These are phyloP conservation scores for Stramenopiles sp. DNA, from an alignment of 352 stramenopile species.

Conservation along the genomic window DNA sequence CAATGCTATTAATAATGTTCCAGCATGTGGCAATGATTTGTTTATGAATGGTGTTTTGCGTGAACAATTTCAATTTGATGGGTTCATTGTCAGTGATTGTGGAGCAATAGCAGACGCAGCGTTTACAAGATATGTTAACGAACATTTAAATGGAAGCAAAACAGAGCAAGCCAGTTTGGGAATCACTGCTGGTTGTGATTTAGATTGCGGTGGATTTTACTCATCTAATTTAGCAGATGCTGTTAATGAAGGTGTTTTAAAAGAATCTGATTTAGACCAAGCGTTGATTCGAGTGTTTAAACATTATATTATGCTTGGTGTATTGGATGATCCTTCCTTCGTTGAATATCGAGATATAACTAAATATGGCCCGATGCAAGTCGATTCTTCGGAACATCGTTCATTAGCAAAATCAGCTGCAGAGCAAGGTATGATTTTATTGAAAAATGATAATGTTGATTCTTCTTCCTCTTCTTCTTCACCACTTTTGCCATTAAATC, in stretches of 20 bases:
- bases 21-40: slow-evolving; percentile 60
- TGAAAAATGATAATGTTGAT: slow-evolving; percentile 57
- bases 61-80: slow-evolving; percentile 52
- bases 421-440: slow-evolving; percentile 65
- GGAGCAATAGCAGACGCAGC: slow-evolving; percentile 61
- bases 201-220: neutral
- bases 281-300: neutral
- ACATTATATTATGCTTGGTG: slow-evolving; percentile 64
- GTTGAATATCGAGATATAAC: slow-evolving; percentile 46
- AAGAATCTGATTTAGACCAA: neutral
- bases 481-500: neutral
- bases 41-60: slow-evolving; percentile 51
- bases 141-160: slow-evolving; percentile 35
- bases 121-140: too few relatives aligned
- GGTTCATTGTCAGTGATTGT: slow-evolving; percentile 83
- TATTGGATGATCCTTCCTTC: slow-evolving; percentile 66
- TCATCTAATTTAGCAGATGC: neutral
- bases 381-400: slow-evolving; percentile 41
- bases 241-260: neutral
- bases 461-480: slow-evolving; percentile 54
- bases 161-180: neutral
- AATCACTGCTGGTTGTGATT: neutral
- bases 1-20: slow-evolving; percentile 78
- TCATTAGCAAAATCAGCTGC: slow-evolving; percentile 42
- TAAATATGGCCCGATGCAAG: slow-evolving; percentile 34